A percentile compares a stretch with the other conserved stretches of the same genome.
phyloP scores from a whole-genome alignment of 148 eudicot species.

The Polygonum maritimum region DNA sequence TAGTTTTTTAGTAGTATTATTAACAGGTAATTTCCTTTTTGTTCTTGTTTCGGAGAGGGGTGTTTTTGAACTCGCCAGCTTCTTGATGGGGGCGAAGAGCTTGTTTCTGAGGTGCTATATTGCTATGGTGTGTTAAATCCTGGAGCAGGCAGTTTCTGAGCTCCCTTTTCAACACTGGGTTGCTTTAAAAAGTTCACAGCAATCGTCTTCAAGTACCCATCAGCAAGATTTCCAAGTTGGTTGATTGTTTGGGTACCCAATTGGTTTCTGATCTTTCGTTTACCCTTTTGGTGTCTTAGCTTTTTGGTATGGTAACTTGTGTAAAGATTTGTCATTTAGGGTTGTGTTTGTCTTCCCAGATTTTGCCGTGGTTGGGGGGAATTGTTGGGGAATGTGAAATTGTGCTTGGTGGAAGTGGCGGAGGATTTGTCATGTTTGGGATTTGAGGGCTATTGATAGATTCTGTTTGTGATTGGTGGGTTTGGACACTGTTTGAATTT shows the following conservation, averaged over 20 bases:
- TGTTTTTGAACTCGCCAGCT: slow-evolving; percentile 11
- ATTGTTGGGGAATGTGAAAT: neutral
- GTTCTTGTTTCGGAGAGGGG: neutral
- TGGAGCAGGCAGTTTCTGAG: neutral
- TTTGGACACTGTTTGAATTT: slow-evolving; percentile 1
- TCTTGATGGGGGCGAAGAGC: neutral
- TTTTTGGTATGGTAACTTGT: neutral
- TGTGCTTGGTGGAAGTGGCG: neutral
- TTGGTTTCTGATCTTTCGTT: neutral
- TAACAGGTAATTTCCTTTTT: neutral
- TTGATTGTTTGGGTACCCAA: neutral
- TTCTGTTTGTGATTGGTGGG: neutral
- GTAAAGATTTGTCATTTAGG: neutral
- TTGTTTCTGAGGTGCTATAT: neutral
- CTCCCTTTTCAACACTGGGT: neutral
- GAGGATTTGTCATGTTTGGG: slow-evolving; percentile 4
- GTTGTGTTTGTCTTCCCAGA: neutral
- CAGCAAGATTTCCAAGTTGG: neutral
- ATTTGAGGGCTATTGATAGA: neutral
- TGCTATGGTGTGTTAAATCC: neutral
- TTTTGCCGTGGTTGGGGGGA: neutral
- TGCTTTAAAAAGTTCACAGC: neutral
- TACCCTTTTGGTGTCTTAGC: neutral
- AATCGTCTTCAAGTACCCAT: neutral
- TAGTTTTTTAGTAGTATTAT: neutral